These are phyloP conservation scores for Tetrapisispora arboricola DNA, from an alignment of 805 yeast genomes.

Conservation along the genomic window DNA sequence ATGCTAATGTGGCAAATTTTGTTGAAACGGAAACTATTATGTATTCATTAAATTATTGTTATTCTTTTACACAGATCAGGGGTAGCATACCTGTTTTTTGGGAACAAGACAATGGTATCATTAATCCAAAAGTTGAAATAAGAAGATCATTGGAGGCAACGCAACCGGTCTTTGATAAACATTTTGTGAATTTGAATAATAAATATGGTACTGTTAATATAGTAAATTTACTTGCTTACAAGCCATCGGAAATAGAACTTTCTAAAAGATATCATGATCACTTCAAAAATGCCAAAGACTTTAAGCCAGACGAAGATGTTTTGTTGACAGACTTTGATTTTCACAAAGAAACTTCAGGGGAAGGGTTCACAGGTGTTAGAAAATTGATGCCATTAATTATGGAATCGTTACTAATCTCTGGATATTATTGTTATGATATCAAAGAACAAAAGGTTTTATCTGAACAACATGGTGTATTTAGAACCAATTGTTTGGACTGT, in stretches of 20 bases:
- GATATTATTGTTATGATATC: constrained; percentile 69
- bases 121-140: constrained; percentile 78
- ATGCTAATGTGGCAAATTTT: constrained; percentile 90
- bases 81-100: constrained; percentile 95
- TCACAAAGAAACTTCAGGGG: constrained; percentile 81
- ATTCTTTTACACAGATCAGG: constrained; percentile 75
- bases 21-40: constrained; percentile 85
- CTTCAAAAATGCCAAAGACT: constrained; percentile 33
- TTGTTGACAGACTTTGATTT: constrained; percentile 81
- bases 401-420: constrained; percentile 62
- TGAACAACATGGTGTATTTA: constrained; percentile 80
- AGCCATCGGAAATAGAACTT: constrained; percentile 64
- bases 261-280: constrained; percentile 56
- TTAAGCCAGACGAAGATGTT: constrained; percentile 26
- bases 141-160: constrained; percentile 88
- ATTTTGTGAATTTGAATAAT: constrained; percentile 57
- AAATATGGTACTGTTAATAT: constrained; percentile 82
- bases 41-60: constrained; percentile 44
- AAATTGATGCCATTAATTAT: constrained; percentile 54
- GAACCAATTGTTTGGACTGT: constrained; percentile 92
- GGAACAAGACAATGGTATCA: constrained; percentile 90
- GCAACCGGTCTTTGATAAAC: constrained; percentile 78
- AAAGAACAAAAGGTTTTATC: constrained; percentile 42
- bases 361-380: constrained; percentile 76
- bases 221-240: constrained; percentile 71